phyloP scores from a whole-genome alignment of 257 asterid genomes.

The Salvia rosmarinus region DNA sequence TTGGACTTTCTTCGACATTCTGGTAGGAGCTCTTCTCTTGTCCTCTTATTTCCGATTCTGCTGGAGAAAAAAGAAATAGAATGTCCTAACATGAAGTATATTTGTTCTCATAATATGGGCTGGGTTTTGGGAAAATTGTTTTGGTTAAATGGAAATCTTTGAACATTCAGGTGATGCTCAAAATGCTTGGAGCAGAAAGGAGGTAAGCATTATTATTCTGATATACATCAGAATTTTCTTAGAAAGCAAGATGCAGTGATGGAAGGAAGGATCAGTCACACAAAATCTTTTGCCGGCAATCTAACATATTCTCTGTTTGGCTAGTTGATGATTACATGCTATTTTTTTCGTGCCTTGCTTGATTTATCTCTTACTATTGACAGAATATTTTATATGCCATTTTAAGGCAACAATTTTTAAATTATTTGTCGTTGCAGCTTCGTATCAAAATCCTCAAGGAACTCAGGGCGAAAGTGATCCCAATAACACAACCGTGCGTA shows the following conservation, averaged over 20 bases:
- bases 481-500: slow-evolving; percentile 86
- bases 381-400: background rate
- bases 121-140: slow-evolving; percentile 10
- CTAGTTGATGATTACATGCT: background rate
- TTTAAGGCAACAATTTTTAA: slow-evolving; percentile 32
- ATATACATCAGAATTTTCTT: background rate
- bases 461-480: slow-evolving; percentile 88
- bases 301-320: background rate
- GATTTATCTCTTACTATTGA: background rate
- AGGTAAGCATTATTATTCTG: background rate
- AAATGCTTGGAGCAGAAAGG: slow-evolving; percentile 11
- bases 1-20: background rate
- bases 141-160: background rate
- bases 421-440: slow-evolving; percentile 58
- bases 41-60: background rate
- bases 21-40: background rate
- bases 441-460: slow-evolving; percentile 67
- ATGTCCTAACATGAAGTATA: background rate
- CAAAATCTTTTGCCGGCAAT: background rate
- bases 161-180: background rate
- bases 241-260: background rate
- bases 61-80: background rate
- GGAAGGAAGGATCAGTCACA: background rate
- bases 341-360: background rate
- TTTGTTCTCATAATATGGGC: background rate